These are phyloP conservation scores for Tricholoma furcatifolium DNA, from an alignment of 768 basidiomycete species.

Conservation along the genomic window DNA sequence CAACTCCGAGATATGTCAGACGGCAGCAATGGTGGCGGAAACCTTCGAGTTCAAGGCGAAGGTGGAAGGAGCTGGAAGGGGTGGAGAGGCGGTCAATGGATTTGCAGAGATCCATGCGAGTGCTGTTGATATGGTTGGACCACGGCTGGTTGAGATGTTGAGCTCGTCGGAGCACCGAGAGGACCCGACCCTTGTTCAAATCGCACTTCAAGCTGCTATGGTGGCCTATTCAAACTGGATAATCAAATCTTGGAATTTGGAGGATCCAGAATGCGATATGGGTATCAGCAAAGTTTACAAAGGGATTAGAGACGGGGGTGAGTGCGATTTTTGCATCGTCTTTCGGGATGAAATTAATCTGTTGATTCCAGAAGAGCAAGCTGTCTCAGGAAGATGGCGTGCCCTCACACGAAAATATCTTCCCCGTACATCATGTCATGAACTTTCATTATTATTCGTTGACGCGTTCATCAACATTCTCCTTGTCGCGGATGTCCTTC, in stretches of 20 bases:
- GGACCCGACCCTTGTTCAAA: conserved; percentile 40
- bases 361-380: conserved; percentile 35
- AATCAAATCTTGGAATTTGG: conserved; percentile 49
- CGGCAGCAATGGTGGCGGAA: conserved; percentile 46
- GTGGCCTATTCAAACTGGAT: conserved; percentile 49
- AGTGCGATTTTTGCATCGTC: conserved; percentile 4
- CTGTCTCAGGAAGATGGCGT: conserved; percentile 44
- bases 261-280: conserved; percentile 45
- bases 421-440: conserved; percentile 22
- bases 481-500: conserved; percentile 33
- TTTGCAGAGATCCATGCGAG: conserved; percentile 26
- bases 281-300: conserved; percentile 36
- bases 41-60: conserved; percentile 27
- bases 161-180: conserved; percentile 35
- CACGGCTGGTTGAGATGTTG: conserved; percentile 38
- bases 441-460: conserved; percentile 32
- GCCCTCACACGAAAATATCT: conserved; percentile 33
- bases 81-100: conserved; percentile 15
- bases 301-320: conserved; percentile 34
- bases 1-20: conserved; percentile 49
- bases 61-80: neutral
- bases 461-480: conserved; percentile 43
- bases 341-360: neutral
- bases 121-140: conserved; percentile 27
- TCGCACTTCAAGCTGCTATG: conserved; percentile 46